phyloP scores from a whole-genome alignment of 2,329 filamentous ascomycete genomes.

The Uncinocarpus reesii region DNA sequence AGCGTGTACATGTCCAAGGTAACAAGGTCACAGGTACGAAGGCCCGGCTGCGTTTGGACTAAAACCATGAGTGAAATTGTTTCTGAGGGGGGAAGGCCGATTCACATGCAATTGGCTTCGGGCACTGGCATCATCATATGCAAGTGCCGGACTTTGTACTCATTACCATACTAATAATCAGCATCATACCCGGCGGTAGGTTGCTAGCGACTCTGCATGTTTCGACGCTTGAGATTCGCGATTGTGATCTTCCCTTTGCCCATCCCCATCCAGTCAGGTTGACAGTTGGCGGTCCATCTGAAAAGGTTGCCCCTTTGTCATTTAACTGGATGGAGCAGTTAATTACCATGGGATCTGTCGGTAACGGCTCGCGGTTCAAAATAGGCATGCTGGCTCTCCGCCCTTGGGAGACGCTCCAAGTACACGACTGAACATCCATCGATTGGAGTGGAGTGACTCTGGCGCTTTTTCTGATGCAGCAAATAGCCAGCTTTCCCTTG shows the following conservation, averaged over 20 bases:
- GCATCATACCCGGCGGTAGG: not conserved
- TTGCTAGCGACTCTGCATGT: not conserved
- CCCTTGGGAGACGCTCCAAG: too few relatives aligned
- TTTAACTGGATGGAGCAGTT: constrained; percentile 1
- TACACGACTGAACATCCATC: too few relatives aligned
- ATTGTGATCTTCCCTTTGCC: not conserved
- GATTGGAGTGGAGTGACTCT: too few relatives aligned
- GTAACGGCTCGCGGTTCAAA: not conserved
- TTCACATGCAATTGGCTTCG: constrained; percentile 3
- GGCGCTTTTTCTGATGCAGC: too few relatives aligned
- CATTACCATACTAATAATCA: not conserved
- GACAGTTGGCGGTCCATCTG: not conserved
- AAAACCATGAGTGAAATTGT: too few relatives aligned
- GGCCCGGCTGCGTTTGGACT: not conserved
- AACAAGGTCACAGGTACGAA: not conserved
- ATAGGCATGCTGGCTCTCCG: not conserved
- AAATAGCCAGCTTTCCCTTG: too few relatives aligned
- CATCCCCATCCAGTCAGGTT: not conserved
- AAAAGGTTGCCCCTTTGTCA: not conserved
- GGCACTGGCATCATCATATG: not conserved
- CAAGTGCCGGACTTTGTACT: too few relatives aligned
- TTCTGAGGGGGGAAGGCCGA: not conserved
- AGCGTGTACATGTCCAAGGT: not conserved
- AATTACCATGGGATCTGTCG: not conserved
- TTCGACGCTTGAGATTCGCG: not conserved